Conservation (phyloP, 2,329 filamentous ascomycete genomes). For the Sporothrix curviconia region DNA sequence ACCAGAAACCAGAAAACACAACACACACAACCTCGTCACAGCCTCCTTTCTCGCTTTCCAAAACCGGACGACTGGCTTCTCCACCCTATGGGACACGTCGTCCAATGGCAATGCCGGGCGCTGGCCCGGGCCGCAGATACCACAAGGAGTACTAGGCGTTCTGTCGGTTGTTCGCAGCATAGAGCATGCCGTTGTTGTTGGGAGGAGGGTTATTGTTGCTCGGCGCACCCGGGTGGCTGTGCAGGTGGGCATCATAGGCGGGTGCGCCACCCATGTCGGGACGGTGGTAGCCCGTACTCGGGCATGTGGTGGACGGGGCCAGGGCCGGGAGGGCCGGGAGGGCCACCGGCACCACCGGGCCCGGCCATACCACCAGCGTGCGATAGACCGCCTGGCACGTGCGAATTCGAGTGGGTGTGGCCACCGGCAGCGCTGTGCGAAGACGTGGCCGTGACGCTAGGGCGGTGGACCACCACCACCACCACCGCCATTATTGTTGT, state of each 20-base stretch:
- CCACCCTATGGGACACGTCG: background rate
- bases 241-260: background rate
- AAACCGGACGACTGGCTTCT: background rate
- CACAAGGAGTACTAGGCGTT: conserved; percentile 2
- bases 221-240: background rate
- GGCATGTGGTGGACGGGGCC: too few species aligned
- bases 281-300: too few species aligned
- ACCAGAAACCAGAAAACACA: background rate
- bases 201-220: background rate
- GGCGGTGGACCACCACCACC: too few species aligned
- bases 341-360: background rate
- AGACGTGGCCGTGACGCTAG: background rate
- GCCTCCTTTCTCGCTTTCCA: background rate
- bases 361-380: too few species aligned
- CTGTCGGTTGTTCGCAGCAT: background rate
- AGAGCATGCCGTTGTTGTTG: background rate
- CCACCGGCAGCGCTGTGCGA: background rate
- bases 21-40: too few species aligned
- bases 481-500: too few species aligned
- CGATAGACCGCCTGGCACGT: too few species aligned
- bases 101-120: background rate
- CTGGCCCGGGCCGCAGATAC: background rate
- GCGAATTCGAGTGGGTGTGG: background rate
- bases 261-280: background rate
- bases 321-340: background rate